These are phyloP conservation scores for Alnus rubra DNA, from an alignment of 306 rosid species.

Conservation along the genomic window DNA sequence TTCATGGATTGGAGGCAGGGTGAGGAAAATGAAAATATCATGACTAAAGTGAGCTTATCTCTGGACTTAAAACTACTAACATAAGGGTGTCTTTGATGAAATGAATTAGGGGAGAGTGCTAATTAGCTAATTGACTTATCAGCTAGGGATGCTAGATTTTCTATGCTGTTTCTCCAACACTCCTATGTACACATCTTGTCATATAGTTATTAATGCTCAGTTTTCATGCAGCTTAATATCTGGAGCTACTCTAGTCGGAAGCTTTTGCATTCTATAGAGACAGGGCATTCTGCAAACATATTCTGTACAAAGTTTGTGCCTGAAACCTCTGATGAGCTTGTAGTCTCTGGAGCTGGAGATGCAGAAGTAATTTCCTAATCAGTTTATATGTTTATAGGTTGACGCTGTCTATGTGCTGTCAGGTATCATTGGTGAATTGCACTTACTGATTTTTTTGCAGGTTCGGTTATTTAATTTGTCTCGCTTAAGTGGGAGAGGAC, in stretches of 20 bases:
- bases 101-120: neutral
- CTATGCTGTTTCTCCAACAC: neutral
- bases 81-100: too few relatives aligned
- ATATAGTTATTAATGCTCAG: conserved; percentile 23
- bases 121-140: neutral
- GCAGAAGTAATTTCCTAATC: conserved; percentile 67
- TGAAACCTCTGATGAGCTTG: conserved; percentile 95
- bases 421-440: conserved; percentile 10
- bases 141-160: conserved; percentile 3
- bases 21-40: neutral
- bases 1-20: neutral
- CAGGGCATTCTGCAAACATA: conserved; percentile 91
- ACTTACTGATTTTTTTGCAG: conserved; percentile 46
- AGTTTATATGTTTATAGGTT: neutral
- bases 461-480: conserved; percentile 88
- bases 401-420: neutral
- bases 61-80: neutral
- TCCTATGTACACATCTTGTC: conserved; percentile 8
- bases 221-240: conserved; percentile 74
- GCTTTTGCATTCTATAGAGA: conserved; percentile 83
- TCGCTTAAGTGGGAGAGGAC: conserved; percentile 57
- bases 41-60: neutral
- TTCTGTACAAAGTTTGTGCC: conserved; percentile 95
- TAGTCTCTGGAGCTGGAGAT: conserved; percentile 97
- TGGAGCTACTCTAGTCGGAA: conserved; percentile 73